Conservation (phyloP, 2,329 filamentous ascomycete genomes). For the Conoideocrella luteorostrata region DNA sequence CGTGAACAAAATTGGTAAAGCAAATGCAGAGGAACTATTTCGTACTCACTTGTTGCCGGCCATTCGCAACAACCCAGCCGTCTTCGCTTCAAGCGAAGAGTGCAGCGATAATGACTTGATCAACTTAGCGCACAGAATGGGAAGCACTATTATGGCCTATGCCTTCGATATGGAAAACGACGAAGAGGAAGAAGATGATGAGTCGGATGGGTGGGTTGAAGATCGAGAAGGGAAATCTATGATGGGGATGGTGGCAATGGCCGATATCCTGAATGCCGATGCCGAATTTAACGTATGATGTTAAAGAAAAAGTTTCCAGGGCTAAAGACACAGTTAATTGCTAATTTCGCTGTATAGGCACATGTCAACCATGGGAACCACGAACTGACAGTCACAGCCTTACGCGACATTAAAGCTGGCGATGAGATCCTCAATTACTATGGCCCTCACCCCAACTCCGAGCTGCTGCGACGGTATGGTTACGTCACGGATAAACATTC, state of each 20-base stretch:
- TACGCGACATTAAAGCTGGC: slow-evolving; percentile 61
- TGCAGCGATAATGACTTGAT: slow-evolving; percentile 40
- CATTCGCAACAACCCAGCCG: slow-evolving; percentile 35
- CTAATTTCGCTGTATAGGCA: slow-evolving; percentile 26
- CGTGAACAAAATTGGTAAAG: slow-evolving; percentile 68
- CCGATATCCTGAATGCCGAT: slow-evolving; percentile 84
- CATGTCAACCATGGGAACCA: slow-evolving; percentile 49
- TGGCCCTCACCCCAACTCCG: slow-evolving; percentile 73
- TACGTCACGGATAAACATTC: slow-evolving; percentile 76
- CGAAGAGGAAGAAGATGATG: slow-evolving; percentile 51
- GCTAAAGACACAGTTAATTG: neutral
- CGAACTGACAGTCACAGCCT: slow-evolving; percentile 62
- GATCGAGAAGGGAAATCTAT: slow-evolving; percentile 50
- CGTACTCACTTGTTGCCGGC: slow-evolving; percentile 44
- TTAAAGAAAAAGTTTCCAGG: neutral
- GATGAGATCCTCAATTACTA: slow-evolving; percentile 87
- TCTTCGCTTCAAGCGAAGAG: slow-evolving; percentile 34
- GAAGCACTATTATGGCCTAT: slow-evolving; percentile 86
- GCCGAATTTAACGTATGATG: slow-evolving; percentile 70
- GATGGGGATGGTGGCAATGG: slow-evolving; percentile 87
- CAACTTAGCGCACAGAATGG: slow-evolving; percentile 67
- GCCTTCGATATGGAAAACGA: slow-evolving; percentile 71
- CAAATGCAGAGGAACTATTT: slow-evolving; percentile 65
- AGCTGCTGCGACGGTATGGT: slow-evolving; percentile 77
- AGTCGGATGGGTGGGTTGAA: slow-evolving; percentile 59